Evolutionary conservation across 2,329 filamentous ascomycete genomes (phyloP), one percentile per base, ranked within the genome.

Genomic region (Xylaria sp.): DNA sequence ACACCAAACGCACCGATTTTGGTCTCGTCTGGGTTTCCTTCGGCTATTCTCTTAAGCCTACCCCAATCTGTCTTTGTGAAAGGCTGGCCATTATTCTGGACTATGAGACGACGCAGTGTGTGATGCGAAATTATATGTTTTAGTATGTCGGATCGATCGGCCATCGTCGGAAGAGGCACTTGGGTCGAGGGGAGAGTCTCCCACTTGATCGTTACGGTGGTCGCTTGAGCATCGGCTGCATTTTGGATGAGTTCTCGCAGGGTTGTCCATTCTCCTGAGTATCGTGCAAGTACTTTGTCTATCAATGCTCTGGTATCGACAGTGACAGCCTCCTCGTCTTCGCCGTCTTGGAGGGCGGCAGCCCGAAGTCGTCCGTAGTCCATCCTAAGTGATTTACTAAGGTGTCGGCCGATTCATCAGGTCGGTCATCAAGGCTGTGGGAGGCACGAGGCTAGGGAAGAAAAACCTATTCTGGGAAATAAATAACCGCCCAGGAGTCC

Each of bases 1-100:
- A 99, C 95, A 68, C 95, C 95, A 75, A 99, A 99, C 3, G 95
- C 96, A 56, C 95, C 95, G 71, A 99, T 99, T 81, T 99, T 99
- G 47, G 93, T 98, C 79, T 99, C 95, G 75, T 99, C 95, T 0
- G 95, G 95, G 73, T 99, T 99, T 47, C 95, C 96, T 76, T 99
- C 95, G n/a, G 95, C 96, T 65, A 99, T 99, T 63, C 94, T 88
- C 81, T 98, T 98, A 67, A 99, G 76, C 55, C 95, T 86, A 46
- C 88, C 88, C 95, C 95, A 99, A 77, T 99, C 95, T 17, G 93
- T 96, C 70, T 90, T 86, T 53, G 87, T 90, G 72, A 99, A 99
- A 0, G 92, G 85, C 67, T 92, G 85, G 35, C 95, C 95, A 77
- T 99, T 90, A 72, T 99, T 99, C 64, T 92, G 90, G 6, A 98